These are phyloP conservation scores for Sanghuangporus baumii DNA, from an alignment of 1,284 basidiomycete species.

Conservation along the genomic window DNA sequence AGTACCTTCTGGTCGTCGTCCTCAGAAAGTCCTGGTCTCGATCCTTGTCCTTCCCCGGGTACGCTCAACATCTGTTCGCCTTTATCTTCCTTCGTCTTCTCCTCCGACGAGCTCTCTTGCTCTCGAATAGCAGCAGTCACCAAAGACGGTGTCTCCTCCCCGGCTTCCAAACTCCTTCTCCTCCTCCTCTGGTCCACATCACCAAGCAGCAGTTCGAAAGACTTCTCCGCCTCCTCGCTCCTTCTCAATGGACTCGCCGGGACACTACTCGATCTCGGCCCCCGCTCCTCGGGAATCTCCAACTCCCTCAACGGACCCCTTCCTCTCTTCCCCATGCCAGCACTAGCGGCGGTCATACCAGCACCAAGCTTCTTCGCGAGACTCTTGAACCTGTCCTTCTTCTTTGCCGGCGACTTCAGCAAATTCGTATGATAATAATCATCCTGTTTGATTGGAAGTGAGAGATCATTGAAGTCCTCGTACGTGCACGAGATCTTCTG, in stretches of 20 bases:
- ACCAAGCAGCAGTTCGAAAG: constrained; percentile 7
- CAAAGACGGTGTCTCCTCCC: constrained; percentile 3
- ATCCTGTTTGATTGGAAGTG: constrained; percentile 79
- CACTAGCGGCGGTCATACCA: too few relatives aligned
- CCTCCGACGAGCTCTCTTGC: background rate
- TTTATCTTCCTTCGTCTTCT: constrained; percentile 17
- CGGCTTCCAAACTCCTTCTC: constrained; percentile 13
- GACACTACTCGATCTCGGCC: constrained; percentile 21
- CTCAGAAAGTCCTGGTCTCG: background rate
- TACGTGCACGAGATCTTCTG: constrained; percentile 88
- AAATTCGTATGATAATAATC: constrained; percentile 41
- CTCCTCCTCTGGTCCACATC: constrained; percentile 11
- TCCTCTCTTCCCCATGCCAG: constrained; percentile 25
- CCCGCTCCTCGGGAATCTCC: background rate
- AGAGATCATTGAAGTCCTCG: constrained; percentile 92
- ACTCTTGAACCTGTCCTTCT: constrained; percentile 66
- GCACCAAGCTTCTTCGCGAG: constrained; percentile 55
- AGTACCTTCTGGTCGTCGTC: constrained; percentile 18
- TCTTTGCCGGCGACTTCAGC: constrained; percentile 30
- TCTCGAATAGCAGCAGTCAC: background rate
- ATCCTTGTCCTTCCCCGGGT: background rate
- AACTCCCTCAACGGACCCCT: background rate
- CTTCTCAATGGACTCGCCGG: constrained; percentile 28
- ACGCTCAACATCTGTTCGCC: constrained; percentile 5
- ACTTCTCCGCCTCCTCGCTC: constrained; percentile 11